Base-by-base conservation (phyloP, 768 basidiomycete species). In the Auriscalpium vulgare region DNA sequence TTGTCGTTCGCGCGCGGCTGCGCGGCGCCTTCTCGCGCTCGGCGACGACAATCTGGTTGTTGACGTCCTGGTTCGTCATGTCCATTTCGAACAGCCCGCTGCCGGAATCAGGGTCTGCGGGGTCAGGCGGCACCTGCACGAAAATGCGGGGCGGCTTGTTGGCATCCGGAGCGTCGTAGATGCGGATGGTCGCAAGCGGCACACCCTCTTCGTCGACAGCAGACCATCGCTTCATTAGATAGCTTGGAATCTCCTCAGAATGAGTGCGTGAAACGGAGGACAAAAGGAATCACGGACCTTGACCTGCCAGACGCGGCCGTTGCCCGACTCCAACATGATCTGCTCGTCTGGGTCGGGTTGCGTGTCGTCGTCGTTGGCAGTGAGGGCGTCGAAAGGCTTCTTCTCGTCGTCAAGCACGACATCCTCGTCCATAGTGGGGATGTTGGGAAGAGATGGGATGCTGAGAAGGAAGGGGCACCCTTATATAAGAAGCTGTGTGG, bases 211-310 rank as follows among this genome's bases (percentile, higher is more conserved):
- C 78, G 59, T 84, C 75, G 44, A 91, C 79, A 35, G 81, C 72
- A n/a, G 83, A 73, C 94, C 94, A 97, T 37, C 86, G 79, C 61
- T 91, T 86, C 76, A 94, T 81, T 53, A 97, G 74, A 67, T 87
- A 88, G 66, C 87, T 87, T 0, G 93, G 94, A 46, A 95, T 83
- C 90, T 92, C 71, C 16, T 40, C 2, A 50, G 17, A n/a, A 54
- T 44, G n/a, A 21, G 43, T 10, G 44, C n/a, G 49, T 40, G 47
- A 0, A 4, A 10, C 8, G 37, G 17, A 34, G 50, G 34, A 19
- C 51, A 44, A 38, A 46, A 51, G 55, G n/a, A 47, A n/a, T 35
- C 44, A 37, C 76, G 62, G 62, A 89, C 90, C 81, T 91, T 91
- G 65, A 91, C 88, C 45, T 91, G 75, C 91, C 90, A 94, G 16